phyloP scores from a whole-genome alignment of 441 rosid species.

The Populus hybrid region DNA sequence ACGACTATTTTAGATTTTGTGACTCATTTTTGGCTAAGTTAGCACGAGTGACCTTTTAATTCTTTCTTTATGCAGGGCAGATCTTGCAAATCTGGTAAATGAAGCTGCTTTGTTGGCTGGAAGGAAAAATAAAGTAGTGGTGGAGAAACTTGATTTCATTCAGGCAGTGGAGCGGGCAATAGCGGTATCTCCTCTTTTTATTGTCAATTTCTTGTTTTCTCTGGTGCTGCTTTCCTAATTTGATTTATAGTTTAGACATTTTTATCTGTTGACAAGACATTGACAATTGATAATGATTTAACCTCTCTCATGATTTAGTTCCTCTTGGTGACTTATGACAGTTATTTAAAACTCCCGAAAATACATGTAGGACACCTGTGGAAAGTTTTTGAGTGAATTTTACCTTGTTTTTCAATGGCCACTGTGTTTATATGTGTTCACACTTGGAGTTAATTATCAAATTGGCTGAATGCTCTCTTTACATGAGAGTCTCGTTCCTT shows the following conservation, averaged over 20 bases:
- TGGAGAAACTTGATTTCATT: constrained; percentile 84
- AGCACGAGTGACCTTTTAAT: constrained; percentile 12
- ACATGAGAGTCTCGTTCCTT: too few relatives aligned
- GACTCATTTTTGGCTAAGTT: background rate
- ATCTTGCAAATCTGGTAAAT: constrained; percentile 95
- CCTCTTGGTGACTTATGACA: background rate
- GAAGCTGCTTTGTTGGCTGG: constrained; percentile 99
- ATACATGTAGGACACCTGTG: background rate
- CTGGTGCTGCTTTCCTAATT: background rate
- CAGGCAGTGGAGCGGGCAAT: constrained; percentile 94
- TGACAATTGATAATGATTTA: background rate
- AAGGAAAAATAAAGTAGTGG: constrained; percentile 68
- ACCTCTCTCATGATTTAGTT: background rate
- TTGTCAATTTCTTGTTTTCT: background rate
- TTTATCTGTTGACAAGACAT: too few relatives aligned
- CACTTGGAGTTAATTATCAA: too few relatives aligned
- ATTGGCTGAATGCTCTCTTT: too few relatives aligned
- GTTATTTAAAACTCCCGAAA: background rate
- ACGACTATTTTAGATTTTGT: constrained; percentile 23
- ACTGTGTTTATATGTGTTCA: background rate
- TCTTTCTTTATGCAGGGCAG: constrained; percentile 62
- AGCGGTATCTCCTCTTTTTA: constrained; percentile 49
- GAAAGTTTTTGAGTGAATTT: background rate
- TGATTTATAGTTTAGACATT: background rate
- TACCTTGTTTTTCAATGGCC: background rate